Evolutionary conservation across 768 basidiomycete species (phyloP), one percentile per base, ranked within the genome.

Genomic region (Suillus sp.): DNA sequence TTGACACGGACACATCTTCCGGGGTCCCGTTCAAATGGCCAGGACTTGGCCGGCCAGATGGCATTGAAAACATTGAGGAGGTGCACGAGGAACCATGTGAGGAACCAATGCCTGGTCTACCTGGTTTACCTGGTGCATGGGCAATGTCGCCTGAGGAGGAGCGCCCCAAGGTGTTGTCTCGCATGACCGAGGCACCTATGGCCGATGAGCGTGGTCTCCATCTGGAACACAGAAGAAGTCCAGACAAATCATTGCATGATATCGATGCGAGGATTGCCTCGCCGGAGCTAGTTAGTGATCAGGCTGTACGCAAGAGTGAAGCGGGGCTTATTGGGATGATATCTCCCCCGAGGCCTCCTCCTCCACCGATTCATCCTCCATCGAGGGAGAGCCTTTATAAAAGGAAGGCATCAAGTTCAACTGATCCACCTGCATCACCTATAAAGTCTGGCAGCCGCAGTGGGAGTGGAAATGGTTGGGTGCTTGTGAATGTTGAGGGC

Each of bases 1-100:
- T 74, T 45, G 79, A 72, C 56, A 83, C 77, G 56, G 83, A 78
- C 42, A 74, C 74, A 59, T 81, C 78, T 59, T 75, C 74, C 18
- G 83, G 89, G 37, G 77, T 85, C 47, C 85, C 87, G 3, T 84
- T 88, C 59, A 83, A 84, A 60, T 90, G 87, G 88, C 84, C 83
- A 6, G 88, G 87, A 34, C 60, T 75, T 70, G 73, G 75, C 66
- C 70, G 72, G 62, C 71, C 75, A 65, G 77, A 75, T 48, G 79
- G 79, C 37, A 75, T 76, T 50, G 78, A 75, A 66, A 75, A 74
- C 43, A 75, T 75, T 13, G 71, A 76, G 62, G 76, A 78, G 58
- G 78, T 74, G 51, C 65, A 68, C 62, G 75, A 77, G 58, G 25
- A 71, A 8, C 72, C 65, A 51, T 67, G 68, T 25, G 72, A 76